Evolutionary conservation across 257 asterid species (phyloP), one percentile per base, ranked within the genome.

Genomic region (Ballota nigra): DNA sequence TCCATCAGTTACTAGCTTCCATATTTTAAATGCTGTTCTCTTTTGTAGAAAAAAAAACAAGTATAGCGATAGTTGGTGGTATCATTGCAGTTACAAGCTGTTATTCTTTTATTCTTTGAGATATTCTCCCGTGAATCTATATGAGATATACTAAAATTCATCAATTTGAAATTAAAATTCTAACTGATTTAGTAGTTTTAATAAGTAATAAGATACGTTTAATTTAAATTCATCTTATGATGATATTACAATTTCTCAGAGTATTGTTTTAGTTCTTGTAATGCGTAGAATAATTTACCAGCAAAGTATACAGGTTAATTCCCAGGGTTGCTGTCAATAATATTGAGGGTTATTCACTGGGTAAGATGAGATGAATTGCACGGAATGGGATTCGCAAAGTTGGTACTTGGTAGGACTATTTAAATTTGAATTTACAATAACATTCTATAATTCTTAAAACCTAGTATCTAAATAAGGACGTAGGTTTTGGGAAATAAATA

Each of bases 1-100:
- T 95, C 26, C 85, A 84, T 33, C 95, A 79, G 77, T 73, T 81
- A 65, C 81, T 92, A 57, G 38, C 19, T 26, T 57, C 63, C 23
- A 59, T 59, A 26, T 59, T 28, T 29, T 59, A 28, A 59, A 7
- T 15, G 11, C 0, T 57, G 29, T 24, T 11, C n/a, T 7, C 24
- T 28, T 24, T 57, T 57, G 63, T 57, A 24, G 63, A 57, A 10
- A 24, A 57, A 47, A n/a, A 0, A 33, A 47, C 22, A 47, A 16
- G 10, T 24, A 22, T 24, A 24, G 63, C 36, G 5, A 56, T 56
- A 24, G 34, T 2, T 56, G 11, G 36, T 23, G 63, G 18, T 10
- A 12, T 56, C 18, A 56, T 23, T 56, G 34, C 11, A 10, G 63
- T n/a, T 47, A 3, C 20, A n/a, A 47, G 22, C 7, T 47, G 22